Evolutionary conservation across 2,329 filamentous ascomycete genomes (phyloP).

Genomic region (Emmonsiellopsis sp.): DNA sequence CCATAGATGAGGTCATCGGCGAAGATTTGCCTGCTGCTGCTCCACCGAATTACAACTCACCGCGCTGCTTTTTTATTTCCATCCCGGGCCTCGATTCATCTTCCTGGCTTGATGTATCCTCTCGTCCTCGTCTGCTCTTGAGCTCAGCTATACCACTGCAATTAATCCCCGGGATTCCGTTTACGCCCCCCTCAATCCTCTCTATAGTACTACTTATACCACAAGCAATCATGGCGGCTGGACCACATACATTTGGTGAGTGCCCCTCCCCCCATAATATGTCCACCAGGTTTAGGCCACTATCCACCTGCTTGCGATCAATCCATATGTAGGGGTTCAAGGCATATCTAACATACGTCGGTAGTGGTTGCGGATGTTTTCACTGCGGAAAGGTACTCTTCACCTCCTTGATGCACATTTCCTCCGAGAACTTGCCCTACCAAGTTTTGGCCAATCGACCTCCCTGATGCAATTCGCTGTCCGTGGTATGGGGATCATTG

Average conservation of each 20-base stretch:
- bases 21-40: no score
- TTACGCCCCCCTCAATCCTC: background rate
- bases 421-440: background rate
- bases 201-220: background rate
- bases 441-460: background rate
- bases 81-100: no score
- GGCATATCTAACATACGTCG: conserved; percentile 1
- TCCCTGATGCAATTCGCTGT: background rate
- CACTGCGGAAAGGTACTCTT: conserved; percentile 12
- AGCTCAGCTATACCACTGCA: background rate
- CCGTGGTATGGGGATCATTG: no score
- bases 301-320: no score
- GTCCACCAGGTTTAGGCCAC: background rate
- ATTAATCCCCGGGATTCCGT: background rate
- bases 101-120: no score
- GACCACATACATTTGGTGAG: conserved; percentile 15
- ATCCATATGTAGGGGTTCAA: background rate
- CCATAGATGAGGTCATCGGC: no score
- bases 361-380: conserved; percentile 17
- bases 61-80: background rate
- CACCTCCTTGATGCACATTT: background rate
- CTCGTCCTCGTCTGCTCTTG: no score
- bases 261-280: background rate
- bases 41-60: no score
- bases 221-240: conserved; percentile 10